Base-by-base conservation (phyloP, 352 stramenopile genomes). In the Phytophthora macrochlamydospora region DNA sequence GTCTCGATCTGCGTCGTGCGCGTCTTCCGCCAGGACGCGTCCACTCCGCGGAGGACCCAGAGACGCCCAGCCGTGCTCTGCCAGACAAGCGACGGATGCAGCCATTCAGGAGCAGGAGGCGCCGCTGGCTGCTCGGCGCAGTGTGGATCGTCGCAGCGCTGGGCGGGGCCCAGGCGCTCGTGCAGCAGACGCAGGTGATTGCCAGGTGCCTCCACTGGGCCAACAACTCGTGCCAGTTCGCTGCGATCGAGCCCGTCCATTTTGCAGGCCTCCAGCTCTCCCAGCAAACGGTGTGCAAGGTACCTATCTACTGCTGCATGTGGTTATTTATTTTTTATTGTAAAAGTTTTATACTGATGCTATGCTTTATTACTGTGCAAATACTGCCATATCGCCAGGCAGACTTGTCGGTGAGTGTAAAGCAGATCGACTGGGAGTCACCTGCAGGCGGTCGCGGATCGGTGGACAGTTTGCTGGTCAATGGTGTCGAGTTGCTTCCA, bases 381-480 rank as follows among this genome's bases (percentile, higher is more conserved):
- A 24, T 24, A 24, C 18, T 24, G 18, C 18, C 18, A 24, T 51
- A 49, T 35, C 29, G 75, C 43, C 65, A 94, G 83, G 87, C 87
- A 38, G 83, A 92, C 32, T 61, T 94, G 28, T 64, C 85, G n/a
- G 85, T 81, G 8, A 85, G 71, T 0, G 87, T 95, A 32, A 93
- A 92, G 68, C 87, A 95, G 66, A 93, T 95, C 60, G 85, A 95
- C 59, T 95, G 87, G 81, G 73, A 80, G 38, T 85, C 79, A 14
- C 42, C 69, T 14, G 67, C 56, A 24, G 82, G 83, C 2, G 87
- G 85, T 14, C 67, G 73, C 1, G 87, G 85, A 29, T 65, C 71
- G 0, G 82, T 95, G 4, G 62, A 78, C 60, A 93, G 81, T 61
- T 67, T 95, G 37, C 69, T 68, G 7, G 42, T 95, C 38, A 93